Base-by-base conservation (phyloP, 1,139 yeast species). In the Hyphopichia burtonii region DNA sequence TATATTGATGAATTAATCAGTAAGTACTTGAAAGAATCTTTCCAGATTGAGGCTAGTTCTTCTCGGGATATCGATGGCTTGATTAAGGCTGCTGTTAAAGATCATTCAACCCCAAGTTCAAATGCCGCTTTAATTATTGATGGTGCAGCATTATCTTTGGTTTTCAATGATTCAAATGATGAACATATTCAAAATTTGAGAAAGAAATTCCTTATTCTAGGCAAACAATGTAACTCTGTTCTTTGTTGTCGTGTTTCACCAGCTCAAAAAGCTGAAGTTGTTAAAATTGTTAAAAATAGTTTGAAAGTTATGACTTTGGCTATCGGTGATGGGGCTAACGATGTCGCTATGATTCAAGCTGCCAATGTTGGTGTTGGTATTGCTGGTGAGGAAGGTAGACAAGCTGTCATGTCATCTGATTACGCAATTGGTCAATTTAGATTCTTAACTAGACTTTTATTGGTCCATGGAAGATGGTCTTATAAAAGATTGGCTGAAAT, bases 341-440 rank as follows among this genome's bases (percentile, higher is more conserved):
- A 80, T 59, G 86, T 80, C 38, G 83, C 86, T 8, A 80, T 80
- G 86, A 80, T 80, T 49, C 86, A 80, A 58, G 77, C 83, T 9
- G 83, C 86, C 3, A 76, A 80, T 57, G 78, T 80, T 37, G 86
- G 86, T 42, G 78, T 80, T 37, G 86, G 86, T 51, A 80, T 80
- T 51, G 86, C 84, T 4, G 86, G 86, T 47, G 84, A 80, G 60
- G 86, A 80, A 61, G 86, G 86, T 49, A 63, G 85, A 51, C 85
- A 80, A 56, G 85, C 85, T 1, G 85, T 76, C 9, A 80, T 80
- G 85, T 77, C 83, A 2, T 76, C 84, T 1, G 86, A 80, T 59
- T 80, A 80, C 56, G 85, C 82, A n/a, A 63, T 80, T 50, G 85
- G 83, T 5, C 85, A 80, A 55, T 80, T 80, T 59, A 66, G 83